These are phyloP conservation scores for Teratosphaeria destructans DNA, from an alignment of 2,329 filamentous ascomycete species.

Conservation along the genomic window DNA sequence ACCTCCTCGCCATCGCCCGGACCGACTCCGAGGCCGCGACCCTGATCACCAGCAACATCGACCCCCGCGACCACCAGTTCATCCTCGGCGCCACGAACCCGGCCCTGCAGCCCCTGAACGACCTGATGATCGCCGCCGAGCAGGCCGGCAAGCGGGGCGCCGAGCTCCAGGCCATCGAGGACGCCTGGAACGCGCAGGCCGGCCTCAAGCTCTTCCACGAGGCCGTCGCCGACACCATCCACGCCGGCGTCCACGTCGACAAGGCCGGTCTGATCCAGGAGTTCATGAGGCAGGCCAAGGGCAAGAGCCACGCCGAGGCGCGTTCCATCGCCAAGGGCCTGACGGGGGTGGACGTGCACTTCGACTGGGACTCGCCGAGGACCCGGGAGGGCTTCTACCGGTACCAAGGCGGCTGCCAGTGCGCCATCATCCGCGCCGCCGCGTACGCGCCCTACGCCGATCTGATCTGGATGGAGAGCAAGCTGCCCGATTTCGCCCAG, in stretches of 20 bases:
- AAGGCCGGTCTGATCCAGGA: slow-evolving; percentile 57
- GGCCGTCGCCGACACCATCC: slow-evolving; percentile 74
- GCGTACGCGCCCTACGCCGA: slow-evolving; percentile 73
- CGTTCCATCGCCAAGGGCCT: slow-evolving; percentile 67
- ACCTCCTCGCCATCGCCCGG: slow-evolving; percentile 82
- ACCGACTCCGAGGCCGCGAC: slow-evolving; percentile 97
- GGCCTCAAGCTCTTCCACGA: slow-evolving; percentile 82
- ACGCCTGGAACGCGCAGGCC: slow-evolving; percentile 71
- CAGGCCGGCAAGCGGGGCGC: slow-evolving; percentile 66
- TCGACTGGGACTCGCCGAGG: slow-evolving; percentile 89
- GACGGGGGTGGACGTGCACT: slow-evolving; percentile 72
- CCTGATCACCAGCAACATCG: slow-evolving; percentile 91
- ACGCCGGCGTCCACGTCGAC: slow-evolving; percentile 53
- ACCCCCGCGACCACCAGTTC: slow-evolving; percentile 89
- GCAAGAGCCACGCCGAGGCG: slow-evolving; percentile 77
- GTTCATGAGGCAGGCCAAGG: slow-evolving; percentile 59
- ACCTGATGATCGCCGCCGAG: slow-evolving; percentile 84
- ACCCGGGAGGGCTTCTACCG: slow-evolving; percentile 94
- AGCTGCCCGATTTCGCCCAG: slow-evolving; percentile 82
- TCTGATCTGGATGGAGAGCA: slow-evolving; percentile 96
- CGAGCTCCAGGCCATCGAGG: slow-evolving; percentile 83
- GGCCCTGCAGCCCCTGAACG: slow-evolving; percentile 69
- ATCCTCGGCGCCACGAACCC: slow-evolving; percentile 85
- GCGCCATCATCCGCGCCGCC: slow-evolving; percentile 78
- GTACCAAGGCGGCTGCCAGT: slow-evolving; percentile 81